Conservation (phyloP, 2,329 filamentous ascomycete genomes). For the Trichophyton equinum region DNA sequence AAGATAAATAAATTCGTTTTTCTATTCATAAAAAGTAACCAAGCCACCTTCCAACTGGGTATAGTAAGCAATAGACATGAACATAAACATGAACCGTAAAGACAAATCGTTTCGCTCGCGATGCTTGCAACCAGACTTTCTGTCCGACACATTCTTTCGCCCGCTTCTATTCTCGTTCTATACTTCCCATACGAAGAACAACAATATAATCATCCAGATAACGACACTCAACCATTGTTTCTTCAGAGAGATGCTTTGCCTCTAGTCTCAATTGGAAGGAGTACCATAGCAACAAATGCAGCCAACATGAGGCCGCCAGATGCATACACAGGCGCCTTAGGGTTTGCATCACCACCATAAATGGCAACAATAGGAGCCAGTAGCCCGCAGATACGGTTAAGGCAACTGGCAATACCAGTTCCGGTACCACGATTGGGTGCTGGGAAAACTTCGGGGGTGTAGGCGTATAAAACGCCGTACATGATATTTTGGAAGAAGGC, state of each 20-base stretch:
- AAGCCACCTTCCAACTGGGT: not conserved
- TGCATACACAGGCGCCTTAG: slow-evolving; percentile 35
- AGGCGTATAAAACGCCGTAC: slow-evolving; percentile 47
- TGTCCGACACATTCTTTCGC: not conserved
- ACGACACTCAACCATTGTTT: slow-evolving; percentile 47
- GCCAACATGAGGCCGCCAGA: slow-evolving; percentile 34
- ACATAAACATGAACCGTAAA: not conserved
- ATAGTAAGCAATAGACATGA: not conserved
- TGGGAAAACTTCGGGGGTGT: slow-evolving; percentile 48
- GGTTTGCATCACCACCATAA: slow-evolving; percentile 25
- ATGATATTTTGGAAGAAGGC: slow-evolving; percentile 46
- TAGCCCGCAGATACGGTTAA: slow-evolving; percentile 35
- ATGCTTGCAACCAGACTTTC: not conserved
- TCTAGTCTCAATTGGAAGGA: slow-evolving; percentile 36
- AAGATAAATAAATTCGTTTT: not conserved
- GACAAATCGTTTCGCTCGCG: not conserved
- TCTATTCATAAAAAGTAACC: not conserved
- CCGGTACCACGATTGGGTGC: slow-evolving; percentile 44
- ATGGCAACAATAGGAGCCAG: slow-evolving; percentile 36
- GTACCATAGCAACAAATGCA: slow-evolving; percentile 34
- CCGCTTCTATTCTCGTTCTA: not conserved
- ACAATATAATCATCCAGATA: not conserved
- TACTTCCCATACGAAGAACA: not conserved
- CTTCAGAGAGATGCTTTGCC: slow-evolving; percentile 31
- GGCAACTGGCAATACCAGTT: slow-evolving; percentile 36